Evolutionary conservation across 2,329 filamentous ascomycete species (phyloP), one percentile per base, ranked within the genome.

Genomic region (Rhinocladiella similis): DNA sequence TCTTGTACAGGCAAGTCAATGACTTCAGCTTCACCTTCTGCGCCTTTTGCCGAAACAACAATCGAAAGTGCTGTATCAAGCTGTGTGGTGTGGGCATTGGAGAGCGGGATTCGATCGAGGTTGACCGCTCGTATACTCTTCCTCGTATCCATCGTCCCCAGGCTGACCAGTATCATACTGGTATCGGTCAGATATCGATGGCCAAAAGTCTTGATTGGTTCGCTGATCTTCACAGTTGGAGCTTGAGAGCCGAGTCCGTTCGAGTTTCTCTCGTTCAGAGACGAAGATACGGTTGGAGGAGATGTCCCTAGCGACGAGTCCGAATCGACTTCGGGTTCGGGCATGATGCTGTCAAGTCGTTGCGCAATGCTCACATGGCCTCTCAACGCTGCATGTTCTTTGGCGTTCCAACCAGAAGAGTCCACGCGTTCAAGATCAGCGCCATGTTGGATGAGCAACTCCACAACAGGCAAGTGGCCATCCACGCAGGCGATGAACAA

Each of bases 1-100:
- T 97, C 93, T 64, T 97, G 91, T 0, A 97, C 88, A 0, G 94
- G 94, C 9, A 99, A 79, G 71, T 99, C 94, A 64, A 97, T 89
- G 20, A 93, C 87, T 1, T 89, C 91, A 0, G 91, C 86, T 67
- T 97, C 93, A 9, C 94, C 94, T 46, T 84, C 82, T 0, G 93
- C 94, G 13, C 91, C 91, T 57, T 82, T 86, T 0, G 94, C 92
- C 7, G 91, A 92, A 13, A 99, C 86, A 1, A 97, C 90, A 38
- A 99, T 81, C 0, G 94, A 97, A 5, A 99, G 77, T 2, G 93
- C 92, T 1, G 94, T 97, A 65, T 99, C 94, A 12, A 97, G 83
- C 72, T 97, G 90, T 0, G 94, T 97, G 3, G 88, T 87, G 70
- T 97, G 93, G 0, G 92, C 94, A 69, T 94, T 88, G 0, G 86